Conservation (phyloP, 495 filamentous ascomycete species). For the Xylaria scruposa region DNA sequence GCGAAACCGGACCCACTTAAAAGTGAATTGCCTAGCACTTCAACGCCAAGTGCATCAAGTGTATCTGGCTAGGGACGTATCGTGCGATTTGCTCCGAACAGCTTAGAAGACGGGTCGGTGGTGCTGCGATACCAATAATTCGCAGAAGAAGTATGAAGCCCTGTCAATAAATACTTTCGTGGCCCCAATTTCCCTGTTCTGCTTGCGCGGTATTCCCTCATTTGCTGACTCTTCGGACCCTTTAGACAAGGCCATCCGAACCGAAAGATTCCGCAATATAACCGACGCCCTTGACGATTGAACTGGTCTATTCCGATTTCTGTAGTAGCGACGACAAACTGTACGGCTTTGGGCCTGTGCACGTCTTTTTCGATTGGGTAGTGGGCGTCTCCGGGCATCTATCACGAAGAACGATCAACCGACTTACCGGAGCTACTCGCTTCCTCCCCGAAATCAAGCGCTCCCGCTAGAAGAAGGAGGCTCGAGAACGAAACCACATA, state of each 20-base stretch:
- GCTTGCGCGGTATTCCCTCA: neutral
- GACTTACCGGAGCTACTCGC: neutral
- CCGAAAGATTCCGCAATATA: neutral
- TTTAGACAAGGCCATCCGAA: neutral
- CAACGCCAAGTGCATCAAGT: neutral
- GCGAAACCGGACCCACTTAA: slow-evolving; percentile 23
- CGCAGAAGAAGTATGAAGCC: neutral
- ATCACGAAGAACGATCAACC: neutral
- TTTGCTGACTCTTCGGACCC: neutral
- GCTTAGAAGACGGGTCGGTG: neutral
- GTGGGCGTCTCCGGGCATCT: neutral
- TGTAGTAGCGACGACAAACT: neutral
- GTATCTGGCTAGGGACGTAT: neutral
- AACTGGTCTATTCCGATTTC: neutral
- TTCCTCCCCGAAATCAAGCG: neutral
- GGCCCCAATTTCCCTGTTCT: neutral
- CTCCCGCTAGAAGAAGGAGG: neutral
- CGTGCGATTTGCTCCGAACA: neutral
- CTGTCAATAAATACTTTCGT: too few relatives aligned
- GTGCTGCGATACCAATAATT: neutral
- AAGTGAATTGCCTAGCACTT: slow-evolving; percentile 21
- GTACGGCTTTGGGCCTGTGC: neutral
- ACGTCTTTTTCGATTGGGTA: neutral
- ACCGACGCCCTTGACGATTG: neutral
- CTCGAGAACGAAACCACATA: neutral